Evolutionary conservation across 768 basidiomycete species (phyloP).

Genomic region (Suillus luteus): DNA sequence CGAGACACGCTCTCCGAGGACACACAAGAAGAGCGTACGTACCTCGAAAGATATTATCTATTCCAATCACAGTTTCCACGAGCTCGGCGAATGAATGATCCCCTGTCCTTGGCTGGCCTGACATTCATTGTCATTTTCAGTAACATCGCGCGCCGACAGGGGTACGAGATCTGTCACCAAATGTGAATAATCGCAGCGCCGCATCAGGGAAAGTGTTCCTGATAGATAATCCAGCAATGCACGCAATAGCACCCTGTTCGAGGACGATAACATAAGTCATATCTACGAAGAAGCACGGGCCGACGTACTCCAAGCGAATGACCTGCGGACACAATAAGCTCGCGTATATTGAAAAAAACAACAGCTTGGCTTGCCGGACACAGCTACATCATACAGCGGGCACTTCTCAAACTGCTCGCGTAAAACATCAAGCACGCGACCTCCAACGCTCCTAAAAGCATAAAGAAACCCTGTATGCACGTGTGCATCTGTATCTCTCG

Average conservation of each 20-base stretch:
- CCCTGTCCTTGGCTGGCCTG: slow-evolving; percentile 55
- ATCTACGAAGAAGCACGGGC: slow-evolving; percentile 6
- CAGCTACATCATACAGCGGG: slow-evolving; percentile 37
- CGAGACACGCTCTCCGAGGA: neutral
- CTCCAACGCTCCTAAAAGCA: slow-evolving; percentile 38
- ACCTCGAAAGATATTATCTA: slow-evolving; percentile 45
- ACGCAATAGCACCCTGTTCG: slow-evolving; percentile 39
- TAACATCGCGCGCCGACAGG: neutral
- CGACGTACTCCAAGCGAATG: slow-evolving; percentile 42
- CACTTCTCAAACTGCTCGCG: slow-evolving; percentile 31
- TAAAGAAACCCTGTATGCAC: slow-evolving; percentile 41
- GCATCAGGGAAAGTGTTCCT: slow-evolving; percentile 31
- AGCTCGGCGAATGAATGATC: slow-evolving; percentile 42
- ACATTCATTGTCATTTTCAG: neutral
- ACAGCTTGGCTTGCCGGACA: slow-evolving; percentile 29
- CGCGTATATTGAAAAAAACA: neutral
- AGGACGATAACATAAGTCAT: slow-evolving; percentile 13
- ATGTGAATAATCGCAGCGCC: slow-evolving; percentile 42
- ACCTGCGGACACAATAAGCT: slow-evolving; percentile 24
- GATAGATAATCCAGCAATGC: slow-evolving; percentile 39
- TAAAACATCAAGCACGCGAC: slow-evolving; percentile 31
- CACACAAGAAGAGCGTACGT: slow-evolving; percentile 6
- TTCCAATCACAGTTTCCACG: slow-evolving; percentile 41
- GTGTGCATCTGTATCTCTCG: slow-evolving; percentile 22
- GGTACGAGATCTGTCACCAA: slow-evolving; percentile 34